These are phyloP conservation scores for Cucumis hystrix DNA, from an alignment of 306 rosid species.

Conservation along the genomic window DNA sequence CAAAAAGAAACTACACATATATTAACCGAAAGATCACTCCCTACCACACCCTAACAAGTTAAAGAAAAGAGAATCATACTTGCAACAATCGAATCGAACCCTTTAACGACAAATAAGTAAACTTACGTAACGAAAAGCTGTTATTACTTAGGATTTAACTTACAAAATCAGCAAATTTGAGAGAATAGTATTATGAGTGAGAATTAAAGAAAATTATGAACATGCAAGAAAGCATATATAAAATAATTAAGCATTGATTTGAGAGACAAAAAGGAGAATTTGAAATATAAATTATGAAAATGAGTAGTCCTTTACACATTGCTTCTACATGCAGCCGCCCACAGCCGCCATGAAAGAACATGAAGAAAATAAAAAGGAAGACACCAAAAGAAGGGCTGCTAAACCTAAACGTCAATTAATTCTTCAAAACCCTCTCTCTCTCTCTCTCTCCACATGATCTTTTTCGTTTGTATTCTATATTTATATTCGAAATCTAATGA, in stretches of 20 bases:
- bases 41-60: too few relatives aligned
- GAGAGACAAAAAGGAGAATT: background rate
- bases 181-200: background rate
- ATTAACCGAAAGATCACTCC: too few relatives aligned
- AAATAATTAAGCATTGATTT: background rate
- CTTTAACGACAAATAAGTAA: too few relatives aligned
- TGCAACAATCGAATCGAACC: too few relatives aligned
- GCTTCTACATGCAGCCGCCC: background rate
- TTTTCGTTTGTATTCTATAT: background rate
- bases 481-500: conserved; percentile 7
- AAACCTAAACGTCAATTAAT: background rate
- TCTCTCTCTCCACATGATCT: background rate
- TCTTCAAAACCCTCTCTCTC: background rate
- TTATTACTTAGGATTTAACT: too few relatives aligned
- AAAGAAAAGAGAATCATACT: too few relatives aligned
- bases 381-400: background rate
- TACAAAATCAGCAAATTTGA: background rate
- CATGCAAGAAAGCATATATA: background rate
- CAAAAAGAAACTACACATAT: too few relatives aligned
- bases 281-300: background rate
- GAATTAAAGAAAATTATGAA: background rate
- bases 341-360: background rate
- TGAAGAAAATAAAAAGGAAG: background rate
- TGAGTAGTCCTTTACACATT: background rate
- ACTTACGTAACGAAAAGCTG: too few relatives aligned